Conservation (phyloP, 179 eudicot genomes). For the Heliamphora pulchella region DNA sequence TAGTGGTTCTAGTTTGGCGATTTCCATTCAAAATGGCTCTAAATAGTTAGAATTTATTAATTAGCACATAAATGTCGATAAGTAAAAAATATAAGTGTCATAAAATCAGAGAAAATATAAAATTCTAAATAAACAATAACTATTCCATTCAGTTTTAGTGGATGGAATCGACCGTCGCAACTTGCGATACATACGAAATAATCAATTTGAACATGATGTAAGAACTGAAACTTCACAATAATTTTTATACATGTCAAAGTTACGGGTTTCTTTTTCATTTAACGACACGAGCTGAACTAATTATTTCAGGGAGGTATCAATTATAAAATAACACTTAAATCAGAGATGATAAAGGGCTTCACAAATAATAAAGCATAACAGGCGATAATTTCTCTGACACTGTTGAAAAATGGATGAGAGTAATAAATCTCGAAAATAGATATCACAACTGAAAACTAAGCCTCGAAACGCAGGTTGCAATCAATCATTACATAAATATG, state of each 20-base stretch:
- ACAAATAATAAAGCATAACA: not conserved
- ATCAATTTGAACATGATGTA: too few species aligned
- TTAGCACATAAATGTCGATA: too few species aligned
- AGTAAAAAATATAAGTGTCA: not conserved
- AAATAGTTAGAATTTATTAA: not conserved
- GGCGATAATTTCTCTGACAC: not conserved
- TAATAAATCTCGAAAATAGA: not conserved
- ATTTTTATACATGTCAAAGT: too few species aligned
- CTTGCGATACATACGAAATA: too few species aligned
- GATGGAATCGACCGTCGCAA: too few species aligned
- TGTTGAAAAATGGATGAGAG: not conserved
- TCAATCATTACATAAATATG: not conserved
- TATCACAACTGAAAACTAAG: not conserved
- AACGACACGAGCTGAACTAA: not conserved
- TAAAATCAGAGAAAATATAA: not conserved
- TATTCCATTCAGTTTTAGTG: too few species aligned
- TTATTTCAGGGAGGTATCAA: not conserved
- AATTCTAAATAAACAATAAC: not conserved
- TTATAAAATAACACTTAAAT: not conserved
- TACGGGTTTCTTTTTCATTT: too few species aligned
- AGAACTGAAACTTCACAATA: too few species aligned
- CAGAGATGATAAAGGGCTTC: not conserved
- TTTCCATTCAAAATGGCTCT: not conserved
- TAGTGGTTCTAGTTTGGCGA: not conserved
- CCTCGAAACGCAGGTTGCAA: not conserved